phyloP scores from a whole-genome alignment of 495 filamentous ascomycete species.

The Jackrogersella multiformis region DNA sequence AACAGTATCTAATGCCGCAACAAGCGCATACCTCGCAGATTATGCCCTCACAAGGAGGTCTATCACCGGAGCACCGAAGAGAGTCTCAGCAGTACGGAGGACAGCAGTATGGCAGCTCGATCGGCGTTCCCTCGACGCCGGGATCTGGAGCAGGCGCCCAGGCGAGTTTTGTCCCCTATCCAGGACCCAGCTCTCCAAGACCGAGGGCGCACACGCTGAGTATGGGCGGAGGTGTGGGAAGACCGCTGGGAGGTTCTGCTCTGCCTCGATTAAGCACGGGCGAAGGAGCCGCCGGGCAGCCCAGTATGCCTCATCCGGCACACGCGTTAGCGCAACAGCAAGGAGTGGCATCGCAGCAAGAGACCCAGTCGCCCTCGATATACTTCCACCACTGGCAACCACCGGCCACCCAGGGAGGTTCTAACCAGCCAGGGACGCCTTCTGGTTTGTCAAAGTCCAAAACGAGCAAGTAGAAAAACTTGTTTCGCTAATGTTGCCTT shows the following conservation, averaged over 20 bases:
- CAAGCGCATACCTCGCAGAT: slow-evolving; percentile 62
- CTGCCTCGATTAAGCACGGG: slow-evolving; percentile 46
- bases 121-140: slow-evolving; percentile 56
- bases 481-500: slow-evolving; percentile 60
- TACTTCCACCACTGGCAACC: slow-evolving; percentile 96
- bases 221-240: slow-evolving; percentile 48
- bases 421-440: slow-evolving; percentile 69
- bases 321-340: slow-evolving; percentile 49
- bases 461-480: slow-evolving; percentile 58
- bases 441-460: slow-evolving; percentile 72
- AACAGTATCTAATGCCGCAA: slow-evolving; percentile 71
- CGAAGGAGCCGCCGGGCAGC: slow-evolving; percentile 32
- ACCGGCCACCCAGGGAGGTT: slow-evolving; percentile 67
- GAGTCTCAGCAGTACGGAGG: slow-evolving; percentile 55
- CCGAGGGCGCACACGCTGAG: slow-evolving; percentile 49
- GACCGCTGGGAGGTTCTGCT: slow-evolving; percentile 43
- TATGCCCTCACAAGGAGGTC: slow-evolving; percentile 58
- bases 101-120: slow-evolving; percentile 53
- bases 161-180: slow-evolving; percentile 47
- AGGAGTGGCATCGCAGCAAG: slow-evolving; percentile 55
- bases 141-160: slow-evolving; percentile 54
- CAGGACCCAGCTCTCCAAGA: slow-evolving; percentile 54
- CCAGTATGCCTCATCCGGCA: slow-evolving; percentile 44
- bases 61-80: slow-evolving; percentile 57
- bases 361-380: slow-evolving; percentile 73